These are phyloP conservation scores for Diplocarpon mali DNA, from an alignment of 2,329 filamentous ascomycete species.

Conservation along the genomic window DNA sequence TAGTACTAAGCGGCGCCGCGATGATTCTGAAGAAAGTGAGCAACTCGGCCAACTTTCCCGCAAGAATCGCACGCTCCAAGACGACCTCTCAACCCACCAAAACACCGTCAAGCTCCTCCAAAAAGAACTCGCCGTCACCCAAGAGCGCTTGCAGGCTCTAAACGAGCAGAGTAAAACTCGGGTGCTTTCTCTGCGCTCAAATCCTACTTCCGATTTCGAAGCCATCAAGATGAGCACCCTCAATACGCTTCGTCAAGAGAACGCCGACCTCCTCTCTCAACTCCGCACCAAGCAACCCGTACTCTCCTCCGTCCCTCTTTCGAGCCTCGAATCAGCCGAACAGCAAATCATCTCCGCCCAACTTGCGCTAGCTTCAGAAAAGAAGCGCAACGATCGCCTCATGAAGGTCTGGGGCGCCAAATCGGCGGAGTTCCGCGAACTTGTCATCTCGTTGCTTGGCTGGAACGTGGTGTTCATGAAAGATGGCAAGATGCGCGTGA, in stretches of 20 bases:
- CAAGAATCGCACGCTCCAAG: slow-evolving; percentile 78
- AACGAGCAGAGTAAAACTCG: slow-evolving; percentile 64
- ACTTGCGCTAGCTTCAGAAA: slow-evolving; percentile 56
- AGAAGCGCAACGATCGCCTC: slow-evolving; percentile 75
- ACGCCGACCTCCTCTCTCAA: slow-evolving; percentile 68
- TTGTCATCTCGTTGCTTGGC: slow-evolving; percentile 81
- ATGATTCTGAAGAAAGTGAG: slow-evolving; percentile 46
- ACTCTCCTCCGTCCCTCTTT: slow-evolving; percentile 51
- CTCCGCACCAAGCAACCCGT: slow-evolving; percentile 37
- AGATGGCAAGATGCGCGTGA: slow-evolving; percentile 92
- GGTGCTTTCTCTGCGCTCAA: slow-evolving; percentile 77
- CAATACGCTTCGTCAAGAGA: slow-evolving; percentile 67
- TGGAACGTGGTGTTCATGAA: slow-evolving; percentile 95
- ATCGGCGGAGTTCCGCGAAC: slow-evolving; percentile 88
- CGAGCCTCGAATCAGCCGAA: slow-evolving; percentile 63
- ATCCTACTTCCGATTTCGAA: slow-evolving; percentile 79
- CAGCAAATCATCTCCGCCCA: slow-evolving; percentile 65
- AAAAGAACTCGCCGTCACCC: slow-evolving; percentile 61
- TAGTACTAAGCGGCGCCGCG: slow-evolving; percentile 54
- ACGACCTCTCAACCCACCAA: slow-evolving; percentile 59
- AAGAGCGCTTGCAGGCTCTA: slow-evolving; percentile 59
- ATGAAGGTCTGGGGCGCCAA: slow-evolving; percentile 91
- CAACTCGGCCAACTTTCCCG: slow-evolving; percentile 74
- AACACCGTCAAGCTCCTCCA: slow-evolving; percentile 60
- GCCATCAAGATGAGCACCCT: slow-evolving; percentile 76